Conservation (phyloP, 352 stramenopile species). For the Phytophthora sp. region DNA sequence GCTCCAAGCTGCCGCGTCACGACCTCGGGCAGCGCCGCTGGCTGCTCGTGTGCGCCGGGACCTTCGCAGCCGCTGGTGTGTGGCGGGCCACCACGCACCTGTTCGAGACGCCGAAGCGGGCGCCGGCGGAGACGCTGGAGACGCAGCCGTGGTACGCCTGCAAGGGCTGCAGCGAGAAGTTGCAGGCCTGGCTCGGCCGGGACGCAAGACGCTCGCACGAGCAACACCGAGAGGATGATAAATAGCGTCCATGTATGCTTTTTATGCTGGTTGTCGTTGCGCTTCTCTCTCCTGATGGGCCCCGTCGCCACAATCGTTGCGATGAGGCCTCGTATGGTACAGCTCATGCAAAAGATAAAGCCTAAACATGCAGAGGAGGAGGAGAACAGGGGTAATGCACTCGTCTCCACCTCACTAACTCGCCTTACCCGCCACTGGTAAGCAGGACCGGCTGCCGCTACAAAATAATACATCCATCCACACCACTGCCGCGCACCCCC, state of each 20-base stretch:
- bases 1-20: conserved; percentile 43
- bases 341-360: conserved; percentile 45
- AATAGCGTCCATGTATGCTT: conserved; percentile 49
- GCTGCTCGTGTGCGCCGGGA: conserved; percentile 56
- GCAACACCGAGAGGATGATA: conserved; percentile 28
- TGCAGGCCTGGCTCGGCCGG: conserved; percentile 9
- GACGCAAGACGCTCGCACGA: neutral
- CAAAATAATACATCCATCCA: conserved; percentile 24
- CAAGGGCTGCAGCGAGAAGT: conserved; percentile 11
- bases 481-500: neutral
- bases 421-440: conserved; percentile 3
- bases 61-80: conserved; percentile 51
- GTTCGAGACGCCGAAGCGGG: conserved; percentile 30
- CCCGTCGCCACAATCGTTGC: conserved; percentile 21
- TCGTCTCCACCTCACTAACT: conserved; percentile 17
- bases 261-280: conserved; percentile 31
- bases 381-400: conserved; percentile 1
- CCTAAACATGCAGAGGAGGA: conserved; percentile 33
- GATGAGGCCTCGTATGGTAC: conserved; percentile 43
- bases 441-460: conserved; percentile 9
- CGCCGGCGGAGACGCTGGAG: neutral
- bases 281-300: conserved; percentile 21
- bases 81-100: conserved; percentile 58
- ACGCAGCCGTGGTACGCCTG: conserved; percentile 7
- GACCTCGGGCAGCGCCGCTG: conserved; percentile 62